phyloP scores from a whole-genome alignment of 805 yeast genomes.

The Cyberlindnera maritima region DNA sequence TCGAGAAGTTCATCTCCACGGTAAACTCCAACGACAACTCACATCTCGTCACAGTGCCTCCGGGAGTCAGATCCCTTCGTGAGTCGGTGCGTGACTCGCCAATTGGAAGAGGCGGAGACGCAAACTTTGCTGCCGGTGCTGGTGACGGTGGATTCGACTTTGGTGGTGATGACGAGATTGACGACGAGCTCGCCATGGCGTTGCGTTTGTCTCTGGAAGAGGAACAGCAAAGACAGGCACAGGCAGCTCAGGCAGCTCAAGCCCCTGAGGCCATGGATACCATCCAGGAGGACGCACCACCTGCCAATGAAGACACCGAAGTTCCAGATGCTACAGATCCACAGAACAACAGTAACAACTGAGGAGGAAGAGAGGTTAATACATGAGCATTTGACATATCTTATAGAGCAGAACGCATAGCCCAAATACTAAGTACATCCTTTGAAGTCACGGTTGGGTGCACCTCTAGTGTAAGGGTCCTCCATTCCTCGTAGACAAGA shows the following conservation, averaged over 20 bases:
- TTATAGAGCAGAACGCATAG: too few relatives aligned
- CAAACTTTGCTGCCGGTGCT: slow-evolving; percentile 38
- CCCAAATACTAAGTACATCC: too few relatives aligned
- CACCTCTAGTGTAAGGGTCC: too few relatives aligned
- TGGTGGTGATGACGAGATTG: slow-evolving; percentile 85
- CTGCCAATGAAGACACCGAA: not conserved
- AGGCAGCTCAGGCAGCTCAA: slow-evolving; percentile 36
- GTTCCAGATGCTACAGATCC: not conserved
- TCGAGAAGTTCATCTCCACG: slow-evolving; percentile 72
- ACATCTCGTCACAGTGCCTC: slow-evolving; percentile 82
- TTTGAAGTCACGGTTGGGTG: too few relatives aligned
- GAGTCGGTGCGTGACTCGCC: slow-evolving; percentile 79
- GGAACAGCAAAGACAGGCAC: slow-evolving; percentile 87
- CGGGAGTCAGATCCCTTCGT: slow-evolving; percentile 80
- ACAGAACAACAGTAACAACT: not conserved
- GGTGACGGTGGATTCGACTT: slow-evolving; percentile 57
- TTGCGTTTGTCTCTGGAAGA: slow-evolving; percentile 92
- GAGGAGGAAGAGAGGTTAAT: too few relatives aligned
- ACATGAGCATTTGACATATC: too few relatives aligned
- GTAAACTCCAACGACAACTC: slow-evolving; percentile 74
- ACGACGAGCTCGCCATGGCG: slow-evolving; percentile 96
- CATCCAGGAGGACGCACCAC: slow-evolving; percentile 5
- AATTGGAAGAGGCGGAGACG: slow-evolving; percentile 60
- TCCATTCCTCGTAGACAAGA: too few relatives aligned
- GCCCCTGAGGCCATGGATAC: slow-evolving; percentile 14